Evolutionary conservation across 768 basidiomycete species (phyloP).

Genomic region (Chalciporus pseudorubinellus): DNA sequence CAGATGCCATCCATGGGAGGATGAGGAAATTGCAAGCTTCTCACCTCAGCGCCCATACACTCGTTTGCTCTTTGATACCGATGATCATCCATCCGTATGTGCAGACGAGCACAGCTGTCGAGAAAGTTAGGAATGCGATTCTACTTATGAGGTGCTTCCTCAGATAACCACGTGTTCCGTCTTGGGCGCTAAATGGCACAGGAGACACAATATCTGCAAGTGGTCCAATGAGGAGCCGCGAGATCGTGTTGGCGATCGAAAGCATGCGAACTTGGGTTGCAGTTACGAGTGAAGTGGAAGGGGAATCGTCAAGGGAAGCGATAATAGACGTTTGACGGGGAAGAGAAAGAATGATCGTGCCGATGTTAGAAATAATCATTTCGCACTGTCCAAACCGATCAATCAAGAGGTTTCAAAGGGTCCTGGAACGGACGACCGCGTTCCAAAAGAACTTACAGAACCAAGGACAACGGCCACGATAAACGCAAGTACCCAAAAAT

Average conservation of each 20-base stretch:
- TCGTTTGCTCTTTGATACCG: constrained; percentile 45
- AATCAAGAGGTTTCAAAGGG: not conserved
- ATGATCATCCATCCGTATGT: constrained; percentile 58
- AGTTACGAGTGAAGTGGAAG: constrained; percentile 38
- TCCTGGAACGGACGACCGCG: not conserved
- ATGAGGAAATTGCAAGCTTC: not conserved
- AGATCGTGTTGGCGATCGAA: constrained; percentile 68
- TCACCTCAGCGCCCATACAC: constrained; percentile 75
- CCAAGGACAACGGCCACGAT: constrained; percentile 59
- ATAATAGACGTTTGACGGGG: constrained; percentile 31
- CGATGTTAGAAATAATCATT: constrained; percentile 83
- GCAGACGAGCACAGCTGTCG: constrained; percentile 46
- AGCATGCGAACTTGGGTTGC: constrained; percentile 68
- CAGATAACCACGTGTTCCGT: constrained; percentile 26
- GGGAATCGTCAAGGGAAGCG: constrained; percentile 6
- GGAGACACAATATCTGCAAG: constrained; percentile 75
- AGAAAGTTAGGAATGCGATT: constrained; percentile 53
- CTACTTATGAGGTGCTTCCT: constrained; percentile 60
- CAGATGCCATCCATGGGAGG: not conserved
- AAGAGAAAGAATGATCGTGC: constrained; percentile 69
- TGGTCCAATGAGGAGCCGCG: constrained; percentile 65
- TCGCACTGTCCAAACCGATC: constrained; percentile 48
- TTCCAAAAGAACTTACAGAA: constrained; percentile 46
- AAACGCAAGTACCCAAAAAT: constrained; percentile 65
- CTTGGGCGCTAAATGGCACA: constrained; percentile 40